These are phyloP conservation scores for Leptomonas seymouri DNA, from an alignment of 208 protist genomes.

Conservation along the genomic window DNA sequence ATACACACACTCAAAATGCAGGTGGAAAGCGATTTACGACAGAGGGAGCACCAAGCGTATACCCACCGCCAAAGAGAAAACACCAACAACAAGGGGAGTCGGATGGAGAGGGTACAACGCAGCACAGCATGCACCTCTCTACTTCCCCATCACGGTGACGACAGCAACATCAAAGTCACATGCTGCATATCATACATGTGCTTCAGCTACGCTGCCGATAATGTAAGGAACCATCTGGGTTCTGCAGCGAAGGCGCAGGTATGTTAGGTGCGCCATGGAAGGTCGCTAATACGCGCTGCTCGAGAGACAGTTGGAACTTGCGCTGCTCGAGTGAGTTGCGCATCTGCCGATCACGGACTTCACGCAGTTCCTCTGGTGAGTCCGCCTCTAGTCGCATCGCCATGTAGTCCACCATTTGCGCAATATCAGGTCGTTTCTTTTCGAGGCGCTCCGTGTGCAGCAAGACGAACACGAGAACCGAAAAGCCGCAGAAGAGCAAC, in stretches of 20 bases:
- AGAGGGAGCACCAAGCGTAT: no score
- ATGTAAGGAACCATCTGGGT: constrained; percentile 41
- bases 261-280: constrained; percentile 77
- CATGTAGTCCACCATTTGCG: constrained; percentile 83
- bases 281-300: constrained; percentile 76
- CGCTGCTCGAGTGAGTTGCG: constrained; percentile 55
- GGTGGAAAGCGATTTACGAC: no score
- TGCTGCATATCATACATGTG: background rate
- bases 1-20: no score
- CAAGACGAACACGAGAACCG: constrained; percentile 42
- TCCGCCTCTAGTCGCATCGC: constrained; percentile 82
- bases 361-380: constrained; percentile 61
- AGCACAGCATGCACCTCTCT: no score
- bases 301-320: constrained; percentile 56
- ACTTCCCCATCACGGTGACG: no score
- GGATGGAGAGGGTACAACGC: no score
- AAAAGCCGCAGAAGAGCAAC: constrained; percentile 52
- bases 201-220: constrained; percentile 24
- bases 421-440: constrained; percentile 66
- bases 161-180: no score
- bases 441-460: constrained; percentile 59
- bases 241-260: constrained; percentile 48
- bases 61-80: no score
- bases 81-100: no score
- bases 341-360: constrained; percentile 62